Evolutionary conservation across 345 rosid genomes (phyloP).

Genomic region (Draba incana): DNA sequence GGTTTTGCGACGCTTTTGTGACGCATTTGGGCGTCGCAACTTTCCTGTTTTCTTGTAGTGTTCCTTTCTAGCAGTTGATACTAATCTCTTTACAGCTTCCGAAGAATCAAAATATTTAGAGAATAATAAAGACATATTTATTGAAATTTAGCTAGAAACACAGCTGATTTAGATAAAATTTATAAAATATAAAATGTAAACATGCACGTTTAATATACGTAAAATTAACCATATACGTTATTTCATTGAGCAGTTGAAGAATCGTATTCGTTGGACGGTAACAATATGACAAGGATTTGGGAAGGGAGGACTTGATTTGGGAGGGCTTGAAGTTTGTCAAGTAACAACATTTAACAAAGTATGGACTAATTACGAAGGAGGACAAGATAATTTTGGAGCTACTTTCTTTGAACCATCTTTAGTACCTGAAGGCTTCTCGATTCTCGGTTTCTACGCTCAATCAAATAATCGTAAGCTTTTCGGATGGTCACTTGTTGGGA

Average conservation of each 20-base stretch:
- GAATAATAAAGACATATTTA: not conserved
- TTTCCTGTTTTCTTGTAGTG: too few species aligned
- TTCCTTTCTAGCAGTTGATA: not conserved
- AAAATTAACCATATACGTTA: constrained; percentile 6
- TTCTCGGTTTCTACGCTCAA: constrained; percentile 68
- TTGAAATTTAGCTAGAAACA: not conserved
- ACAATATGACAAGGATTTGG: constrained; percentile 70
- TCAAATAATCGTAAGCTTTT: constrained; percentile 58
- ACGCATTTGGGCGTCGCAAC: too few species aligned
- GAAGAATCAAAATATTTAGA: constrained; percentile 10
- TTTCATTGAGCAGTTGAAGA: constrained; percentile 7
- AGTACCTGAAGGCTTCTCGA: constrained; percentile 52
- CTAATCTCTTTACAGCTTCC: constrained; percentile 16
- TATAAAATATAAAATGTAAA: not conserved
- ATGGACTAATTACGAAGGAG: constrained; percentile 63
- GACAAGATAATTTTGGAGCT: constrained; percentile 66
- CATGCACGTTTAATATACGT: constrained; percentile 5
- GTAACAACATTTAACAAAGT: constrained; percentile 55
- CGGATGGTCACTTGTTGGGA: constrained; percentile 68
- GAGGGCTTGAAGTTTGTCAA: constrained; percentile 62
- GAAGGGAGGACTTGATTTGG: constrained; percentile 58
- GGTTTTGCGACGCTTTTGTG: too few species aligned
- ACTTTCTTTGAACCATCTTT: constrained; percentile 70
- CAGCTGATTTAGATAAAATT: not conserved
- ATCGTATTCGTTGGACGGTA: not conserved